Base-by-base conservation (phyloP, 805 yeast genomes). In the Lipomyces kockii region DNA sequence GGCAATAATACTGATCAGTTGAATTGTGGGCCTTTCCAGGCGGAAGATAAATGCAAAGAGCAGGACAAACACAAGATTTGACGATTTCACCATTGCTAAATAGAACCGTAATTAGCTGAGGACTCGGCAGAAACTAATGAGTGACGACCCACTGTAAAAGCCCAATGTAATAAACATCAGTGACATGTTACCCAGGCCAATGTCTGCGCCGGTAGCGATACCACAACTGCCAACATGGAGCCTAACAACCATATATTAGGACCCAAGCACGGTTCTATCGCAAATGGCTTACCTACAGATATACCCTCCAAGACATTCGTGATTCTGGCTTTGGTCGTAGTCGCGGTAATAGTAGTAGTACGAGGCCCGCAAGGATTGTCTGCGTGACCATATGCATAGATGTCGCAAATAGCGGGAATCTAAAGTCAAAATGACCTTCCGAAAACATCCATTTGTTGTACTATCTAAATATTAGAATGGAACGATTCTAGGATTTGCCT, bases 381-480 rank as follows among this genome's bases (percentile, higher is more conserved):
- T 92, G 84, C 58, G 89, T 85, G 34, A 89, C 75, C 79, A 95
- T 98, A 79, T 95, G 99, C 73, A 88, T 83, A 3, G 93, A 82
- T 0, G 99, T 95, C 62, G 93, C 86, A 35, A 93, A 79, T 27
- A 95, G 84, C 1, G 99, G 99, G 76, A 87, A 95, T 39, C 86
- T 85, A 74, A 95, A 89, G 75, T 90, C 86, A 64, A 93, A 81
- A 22, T 91, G 89, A 9, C 84, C 83, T 5, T 78, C 76, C 52
- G 94, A 93, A 80, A 94, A 95, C 98, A 94, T 94, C 98, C 98
- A 92, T 80, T 93, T 93, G 82, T 95, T 95, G 80, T 94, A 95
- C 37, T 91, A 78, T 8, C 93, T 88, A 22, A 90, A 85, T 20
- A 37, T 22, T 60, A 25, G 55, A 17, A 32, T 12, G 11, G 22